phyloP scores from a whole-genome alignment of 1,284 basidiomycete genomes.

The Cutaneotrichosporon dermatis region DNA sequence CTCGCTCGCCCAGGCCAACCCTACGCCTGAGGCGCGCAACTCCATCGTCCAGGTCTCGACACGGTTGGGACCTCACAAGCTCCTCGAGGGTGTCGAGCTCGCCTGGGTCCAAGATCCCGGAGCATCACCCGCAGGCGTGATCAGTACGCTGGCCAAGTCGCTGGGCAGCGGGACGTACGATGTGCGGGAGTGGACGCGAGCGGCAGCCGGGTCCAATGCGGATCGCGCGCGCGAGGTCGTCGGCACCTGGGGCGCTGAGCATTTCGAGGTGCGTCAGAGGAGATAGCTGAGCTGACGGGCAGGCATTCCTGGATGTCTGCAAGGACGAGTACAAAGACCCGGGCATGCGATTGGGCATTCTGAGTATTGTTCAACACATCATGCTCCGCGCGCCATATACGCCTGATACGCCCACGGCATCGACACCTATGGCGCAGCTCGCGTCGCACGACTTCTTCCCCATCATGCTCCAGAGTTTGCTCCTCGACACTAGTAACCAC shows the following conservation, averaged over 20 bases:
- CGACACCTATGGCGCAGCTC: slow-evolving; percentile 28
- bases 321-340: slow-evolving; percentile 15
- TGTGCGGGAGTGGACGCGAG: slow-evolving; percentile 6
- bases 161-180: slow-evolving; percentile 7
- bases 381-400: slow-evolving; percentile 26
- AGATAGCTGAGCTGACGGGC: not conserved
- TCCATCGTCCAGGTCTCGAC: slow-evolving; percentile 12
- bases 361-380: slow-evolving; percentile 27
- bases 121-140: not conserved
- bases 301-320: slow-evolving; percentile 19
- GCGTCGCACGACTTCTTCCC: slow-evolving; percentile 24
- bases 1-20: slow-evolving; percentile 1
- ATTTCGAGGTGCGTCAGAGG: slow-evolving; percentile 20
- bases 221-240: slow-evolving; percentile 8
- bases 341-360: slow-evolving; percentile 20
- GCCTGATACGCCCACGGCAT: slow-evolving; percentile 21
- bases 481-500: slow-evolving; percentile 39
- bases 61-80: slow-evolving; percentile 3
- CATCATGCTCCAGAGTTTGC: slow-evolving; percentile 25
- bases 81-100: slow-evolving; percentile 7
- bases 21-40: slow-evolving; percentile 15
- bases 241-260: slow-evolving; percentile 14
- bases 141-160: slow-evolving; percentile 1
- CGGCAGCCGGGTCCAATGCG: not conserved
- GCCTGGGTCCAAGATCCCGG: slow-evolving; percentile 10